phyloP scores from a whole-genome alignment of 2,329 filamentous ascomycete genomes.

The Ilyonectria sp. region DNA sequence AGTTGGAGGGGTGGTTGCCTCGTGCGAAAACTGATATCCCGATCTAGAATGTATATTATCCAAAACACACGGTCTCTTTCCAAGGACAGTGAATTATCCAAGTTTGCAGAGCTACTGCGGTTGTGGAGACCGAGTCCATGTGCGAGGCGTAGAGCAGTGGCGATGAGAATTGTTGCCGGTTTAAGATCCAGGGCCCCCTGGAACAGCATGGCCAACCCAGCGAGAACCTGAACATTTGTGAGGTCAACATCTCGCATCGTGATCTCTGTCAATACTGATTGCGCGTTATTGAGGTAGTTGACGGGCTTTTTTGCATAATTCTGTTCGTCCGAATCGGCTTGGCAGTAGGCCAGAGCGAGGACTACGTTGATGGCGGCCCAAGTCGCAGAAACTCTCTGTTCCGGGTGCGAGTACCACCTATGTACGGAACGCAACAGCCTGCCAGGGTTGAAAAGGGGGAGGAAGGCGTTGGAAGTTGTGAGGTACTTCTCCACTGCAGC shows the following conservation, averaged over 20 bases:
- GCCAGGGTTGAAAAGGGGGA: conserved; percentile 36
- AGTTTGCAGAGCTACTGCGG: conserved; percentile 35
- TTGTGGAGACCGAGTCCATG: conserved; percentile 48
- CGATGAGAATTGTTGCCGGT: conserved; percentile 45
- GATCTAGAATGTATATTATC: conserved; percentile 51
- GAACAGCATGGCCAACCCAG: conserved; percentile 49
- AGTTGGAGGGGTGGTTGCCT: conserved; percentile 18
- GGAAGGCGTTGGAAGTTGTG: conserved; percentile 29
- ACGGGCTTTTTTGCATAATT: background rate
- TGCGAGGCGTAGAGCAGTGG: conserved; percentile 48
- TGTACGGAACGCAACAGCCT: conserved; percentile 34
- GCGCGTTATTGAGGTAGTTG: conserved; percentile 46
- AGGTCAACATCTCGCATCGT: conserved; percentile 48
- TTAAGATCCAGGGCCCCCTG: conserved; percentile 45
- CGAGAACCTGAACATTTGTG: conserved; percentile 48
- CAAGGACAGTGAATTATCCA: conserved; percentile 22
- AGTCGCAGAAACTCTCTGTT: background rate
- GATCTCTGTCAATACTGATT: conserved; percentile 47
- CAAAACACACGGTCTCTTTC: conserved; percentile 51
- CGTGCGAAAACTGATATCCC: conserved; percentile 32
- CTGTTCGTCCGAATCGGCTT: background rate
- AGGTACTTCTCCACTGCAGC: conserved; percentile 35
- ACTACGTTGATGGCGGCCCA: conserved; percentile 44
- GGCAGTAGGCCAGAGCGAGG: conserved; percentile 22
- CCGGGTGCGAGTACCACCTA: conserved; percentile 28